A percentile compares a stretch with the other conserved stretches of the same genome.
Conservation (phyloP, 495 filamentous ascomycete species). For the Hypomontagnella submonticulosa region DNA sequence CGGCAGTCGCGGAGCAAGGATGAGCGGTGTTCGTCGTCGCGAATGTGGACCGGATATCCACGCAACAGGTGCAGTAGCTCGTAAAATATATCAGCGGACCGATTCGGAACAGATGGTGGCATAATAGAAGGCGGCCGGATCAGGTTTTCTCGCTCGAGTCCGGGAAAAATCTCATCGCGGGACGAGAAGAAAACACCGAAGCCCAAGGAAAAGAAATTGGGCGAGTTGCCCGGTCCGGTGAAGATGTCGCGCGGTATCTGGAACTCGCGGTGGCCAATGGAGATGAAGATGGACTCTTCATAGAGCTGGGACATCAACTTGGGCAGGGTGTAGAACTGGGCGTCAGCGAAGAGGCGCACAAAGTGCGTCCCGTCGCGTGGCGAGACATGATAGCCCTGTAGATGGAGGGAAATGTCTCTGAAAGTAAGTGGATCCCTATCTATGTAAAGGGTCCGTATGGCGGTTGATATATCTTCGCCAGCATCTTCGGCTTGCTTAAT, state of each 20-base stretch:
- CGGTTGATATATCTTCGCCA: conserved; percentile 60
- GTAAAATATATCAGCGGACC: conserved; percentile 81
- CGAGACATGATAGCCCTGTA: conserved; percentile 91
- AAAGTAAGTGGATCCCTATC: conserved; percentile 94
- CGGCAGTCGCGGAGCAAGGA: conserved; percentile 86
- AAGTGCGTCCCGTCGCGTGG: conserved; percentile 87
- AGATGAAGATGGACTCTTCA: conserved; percentile 90
- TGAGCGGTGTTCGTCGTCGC: conserved; percentile 78
- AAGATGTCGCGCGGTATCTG: conserved; percentile 92
- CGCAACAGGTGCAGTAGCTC: conserved; percentile 86
- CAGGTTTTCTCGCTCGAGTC: conserved; percentile 80
- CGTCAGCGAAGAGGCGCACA: conserved; percentile 92
- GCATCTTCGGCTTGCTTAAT: conserved; percentile 69
- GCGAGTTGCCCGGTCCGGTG: conserved; percentile 82
- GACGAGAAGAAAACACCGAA: conserved; percentile 89
- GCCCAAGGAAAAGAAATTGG: conserved; percentile 95
- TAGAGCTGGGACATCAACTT: conserved; percentile 94
- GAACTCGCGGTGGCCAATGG: conserved; percentile 86
- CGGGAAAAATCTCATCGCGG: conserved; percentile 84
- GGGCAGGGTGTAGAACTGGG: conserved; percentile 94
- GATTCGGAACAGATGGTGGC: conserved; percentile 82
- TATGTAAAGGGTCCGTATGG: conserved; percentile 83
- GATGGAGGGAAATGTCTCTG: conserved; percentile 85
- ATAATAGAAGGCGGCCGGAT: conserved; percentile 88
- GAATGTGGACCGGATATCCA: conserved; percentile 87